phyloP scores from a whole-genome alignment of 805 yeast species.

The Naumovozyma castellii region DNA sequence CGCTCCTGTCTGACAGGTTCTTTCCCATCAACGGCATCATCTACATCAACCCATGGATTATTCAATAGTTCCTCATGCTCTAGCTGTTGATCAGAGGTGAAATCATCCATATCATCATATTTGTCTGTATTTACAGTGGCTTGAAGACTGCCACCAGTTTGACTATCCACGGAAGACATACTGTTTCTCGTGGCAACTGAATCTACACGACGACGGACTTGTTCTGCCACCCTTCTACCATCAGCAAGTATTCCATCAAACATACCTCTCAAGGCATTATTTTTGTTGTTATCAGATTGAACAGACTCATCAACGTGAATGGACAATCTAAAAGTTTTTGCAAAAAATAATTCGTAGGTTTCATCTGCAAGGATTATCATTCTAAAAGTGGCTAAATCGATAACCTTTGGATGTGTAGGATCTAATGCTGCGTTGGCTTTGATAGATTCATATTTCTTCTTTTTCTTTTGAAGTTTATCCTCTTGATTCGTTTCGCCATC shows the following conservation, averaged over 20 bases:
- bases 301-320: constrained; percentile 55
- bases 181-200: constrained; percentile 39
- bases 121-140: constrained; percentile 8
- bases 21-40: constrained; percentile 9
- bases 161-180: constrained; percentile 13
- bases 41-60: constrained; percentile 24
- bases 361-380: constrained; percentile 94
- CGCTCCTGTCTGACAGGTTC: constrained; percentile 11
- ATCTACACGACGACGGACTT: constrained; percentile 82
- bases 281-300: constrained; percentile 34
- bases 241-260: constrained; percentile 87
- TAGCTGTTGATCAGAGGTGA: constrained; percentile 20
- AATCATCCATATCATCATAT: constrained; percentile 26
- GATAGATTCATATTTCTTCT: constrained; percentile 27
- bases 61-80: constrained; percentile 24
- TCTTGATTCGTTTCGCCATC: constrained; percentile 18
- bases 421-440: constrained; percentile 74
- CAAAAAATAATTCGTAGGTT: constrained; percentile 78
- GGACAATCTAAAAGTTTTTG: constrained; percentile 55
- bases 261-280: constrained; percentile 67
- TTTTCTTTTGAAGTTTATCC: constrained; percentile 10
- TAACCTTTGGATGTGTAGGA: constrained; percentile 64
- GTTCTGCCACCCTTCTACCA: constrained; percentile 83
- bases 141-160: constrained; percentile 1
- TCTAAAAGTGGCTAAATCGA: constrained; percentile 80